Evolutionary conservation across 2,329 filamentous ascomycete genomes (phyloP).

Genomic region (Clonostachys byssicola): DNA sequence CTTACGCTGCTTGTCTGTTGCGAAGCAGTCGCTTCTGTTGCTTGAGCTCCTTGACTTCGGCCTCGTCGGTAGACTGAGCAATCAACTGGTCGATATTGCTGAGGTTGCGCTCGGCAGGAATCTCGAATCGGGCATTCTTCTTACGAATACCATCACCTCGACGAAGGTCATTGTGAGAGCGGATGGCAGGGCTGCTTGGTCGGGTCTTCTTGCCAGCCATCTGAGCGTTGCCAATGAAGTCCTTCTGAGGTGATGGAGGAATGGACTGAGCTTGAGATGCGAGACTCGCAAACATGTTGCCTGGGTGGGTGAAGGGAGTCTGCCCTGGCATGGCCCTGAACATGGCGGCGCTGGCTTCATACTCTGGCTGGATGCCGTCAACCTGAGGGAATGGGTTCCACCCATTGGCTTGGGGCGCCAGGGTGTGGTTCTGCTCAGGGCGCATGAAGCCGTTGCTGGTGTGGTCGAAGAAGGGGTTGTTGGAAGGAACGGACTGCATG

Average conservation of each 20-base stretch:
- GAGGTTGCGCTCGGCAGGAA: conserved; percentile 88
- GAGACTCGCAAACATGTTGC: conserved; percentile 49
- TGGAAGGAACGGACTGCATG: conserved; percentile 60
- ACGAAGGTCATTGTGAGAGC: conserved; percentile 71
- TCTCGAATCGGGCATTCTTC: conserved; percentile 98
- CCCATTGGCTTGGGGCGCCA: conserved; percentile 46
- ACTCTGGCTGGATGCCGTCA: conserved; percentile 49
- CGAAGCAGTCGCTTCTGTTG: conserved; percentile 93
- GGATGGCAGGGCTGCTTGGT: conserved; percentile 64
- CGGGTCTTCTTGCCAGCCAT: conserved; percentile 56
- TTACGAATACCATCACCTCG: conserved; percentile 90
- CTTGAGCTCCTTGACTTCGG: conserved; percentile 96
- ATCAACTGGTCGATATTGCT: conserved; percentile 95
- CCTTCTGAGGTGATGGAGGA: conserved; percentile 53
- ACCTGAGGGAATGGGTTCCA: conserved; percentile 72
- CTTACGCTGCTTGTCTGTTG: conserved; percentile 95
- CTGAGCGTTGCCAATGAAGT: conserved; percentile 48
- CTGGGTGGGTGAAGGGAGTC: conserved; percentile 50
- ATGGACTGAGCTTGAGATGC: conserved; percentile 42
- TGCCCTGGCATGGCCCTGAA: conserved; percentile 50
- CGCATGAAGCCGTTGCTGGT: conserved; percentile 64
- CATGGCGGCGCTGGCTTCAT: conserved; percentile 50
- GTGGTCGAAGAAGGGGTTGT: conserved; percentile 57
- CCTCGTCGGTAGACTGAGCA: conserved; percentile 79
- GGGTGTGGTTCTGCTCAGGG: conserved; percentile 47